Conservation (phyloP, 148 eudicot genomes). For the Silene uniflora region DNA sequence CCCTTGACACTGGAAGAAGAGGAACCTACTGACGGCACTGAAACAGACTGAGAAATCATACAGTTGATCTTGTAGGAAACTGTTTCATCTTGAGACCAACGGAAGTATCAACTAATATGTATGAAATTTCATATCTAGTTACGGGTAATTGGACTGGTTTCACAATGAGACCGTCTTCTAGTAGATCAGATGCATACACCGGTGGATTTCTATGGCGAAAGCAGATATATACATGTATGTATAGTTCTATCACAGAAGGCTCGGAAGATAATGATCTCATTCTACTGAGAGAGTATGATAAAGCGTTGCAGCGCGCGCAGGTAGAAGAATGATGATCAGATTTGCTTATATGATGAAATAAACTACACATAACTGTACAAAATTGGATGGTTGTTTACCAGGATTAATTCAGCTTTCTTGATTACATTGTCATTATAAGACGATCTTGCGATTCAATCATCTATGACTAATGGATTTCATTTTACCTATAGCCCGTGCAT, state of each 20-base stretch:
- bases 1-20: slow-evolving; percentile 24
- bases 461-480: background rate
- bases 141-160: background rate
- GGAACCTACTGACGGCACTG: slow-evolving; percentile 30
- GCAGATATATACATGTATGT: slow-evolving; percentile 8
- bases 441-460: background rate
- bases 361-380: slow-evolving; percentile 7
- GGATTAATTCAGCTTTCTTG: background rate
- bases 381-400: background rate
- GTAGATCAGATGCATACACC: background rate
- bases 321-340: background rate
- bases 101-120: too few relatives aligned
- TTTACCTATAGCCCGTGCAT: too few relatives aligned
- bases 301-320: background rate
- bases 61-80: background rate
- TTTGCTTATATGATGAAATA: slow-evolving; percentile 5
- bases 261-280: background rate
- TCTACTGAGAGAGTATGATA: background rate
- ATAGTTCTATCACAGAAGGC: background rate
- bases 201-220: background rate
- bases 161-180: background rate
- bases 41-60: slow-evolving; percentile 30
- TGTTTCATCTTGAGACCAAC: too few relatives aligned
- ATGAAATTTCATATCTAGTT: too few relatives aligned
- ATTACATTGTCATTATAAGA: too few relatives aligned